Evolutionary conservation across 331 rosid genomes (phyloP), one percentile per base, ranked within the genome.

Genomic region (Acacia concinna): DNA sequence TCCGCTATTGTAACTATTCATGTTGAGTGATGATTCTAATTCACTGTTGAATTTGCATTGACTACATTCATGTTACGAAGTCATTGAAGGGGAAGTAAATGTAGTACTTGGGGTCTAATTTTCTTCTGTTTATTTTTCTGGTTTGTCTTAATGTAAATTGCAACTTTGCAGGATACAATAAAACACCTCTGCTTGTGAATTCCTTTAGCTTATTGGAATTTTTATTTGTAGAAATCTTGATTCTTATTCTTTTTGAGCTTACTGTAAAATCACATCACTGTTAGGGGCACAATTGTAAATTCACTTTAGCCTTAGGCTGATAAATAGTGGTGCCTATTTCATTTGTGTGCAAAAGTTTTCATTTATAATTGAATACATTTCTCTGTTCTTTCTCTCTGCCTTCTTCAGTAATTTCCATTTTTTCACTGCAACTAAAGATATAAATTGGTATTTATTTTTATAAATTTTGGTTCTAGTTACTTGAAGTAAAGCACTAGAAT

Each of bases 1-100:
- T 35, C 73, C 44, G n/a, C 31, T 20, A 17, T 51, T 43, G n/a
- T 73, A 73, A 73, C 23, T 51, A 54, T 73, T 62, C 57, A 73
- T n/a, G 49, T 23, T 23, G 69, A 44, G 38, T 18, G 47, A 68
- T 74, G 62, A 63, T 66, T 47, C 47, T 59, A 46, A 10, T 76
- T 62, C 21, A 17, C 37, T 40, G 6, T 68, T 71, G 46, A 37
- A 54, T 71, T 65, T 64, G 23, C 68, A 11, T 23, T 47, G 8
- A 40, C 35, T 52, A 34, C 30, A 52, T 18, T 73, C 38, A 14
- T 75, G 49, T 51, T 70, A 0, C 37, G 59, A 51, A 68, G 69
- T 21, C 54, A 68, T 37, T 52, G 67, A 49, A 49, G 71, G 18
- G 59, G 67, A 43, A 67, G 31, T 67, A 56, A 23, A 72, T 66